Base-by-base conservation (phyloP, 2,329 filamentous ascomycete species). In the Fusarium caatingaense region DNA sequence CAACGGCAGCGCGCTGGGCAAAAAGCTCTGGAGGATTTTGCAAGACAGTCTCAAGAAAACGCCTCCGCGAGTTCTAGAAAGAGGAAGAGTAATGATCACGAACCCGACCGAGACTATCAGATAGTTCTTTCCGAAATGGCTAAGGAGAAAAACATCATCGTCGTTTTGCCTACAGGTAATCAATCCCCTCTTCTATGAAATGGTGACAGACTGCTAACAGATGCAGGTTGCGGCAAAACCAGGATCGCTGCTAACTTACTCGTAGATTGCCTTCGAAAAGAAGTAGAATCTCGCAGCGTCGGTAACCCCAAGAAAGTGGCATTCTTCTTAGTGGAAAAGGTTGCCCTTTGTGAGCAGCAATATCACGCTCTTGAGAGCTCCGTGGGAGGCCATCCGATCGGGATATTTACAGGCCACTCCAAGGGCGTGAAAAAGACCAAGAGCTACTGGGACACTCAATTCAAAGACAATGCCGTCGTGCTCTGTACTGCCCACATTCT, bases 401-500 rank as follows among this genome's bases (percentile, higher is more conserved):
- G 87, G 40, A 89, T 89, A 64, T 89, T 97, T 53, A 94, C 90
- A 72, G 96, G 96, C 13, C 91, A 79, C 86, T 89, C 90, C 82
- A 77, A 79, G 2, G 81, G 80, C n/a, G 68, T 76, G 23, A 72
- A 77, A 49, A 82, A 82, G 65, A 80, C 74, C 9, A 80, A 80
- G 55, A 78, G 76, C 2, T 87, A 84, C 65, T 90, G 85, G 86
- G 72, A 84, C 27, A 82, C 86, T 56, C 80, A 86, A 16, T 85
- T 87, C 48, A 74, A 81, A 0, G 82, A 90, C 2, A 91, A 93
- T 78, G 94, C 93, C 88, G 91, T 94, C 28, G 87, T 98, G 68
- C 93, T 98, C 8, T 98, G 94, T 80, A 98, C 96, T 0, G 94
- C 94, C 0, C 94, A 96, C 73, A 91, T 98, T 5, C 84, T 98